Evolutionary conservation across 352 stramenopile species (phyloP).

Genomic region (Phytophthora pini): DNA sequence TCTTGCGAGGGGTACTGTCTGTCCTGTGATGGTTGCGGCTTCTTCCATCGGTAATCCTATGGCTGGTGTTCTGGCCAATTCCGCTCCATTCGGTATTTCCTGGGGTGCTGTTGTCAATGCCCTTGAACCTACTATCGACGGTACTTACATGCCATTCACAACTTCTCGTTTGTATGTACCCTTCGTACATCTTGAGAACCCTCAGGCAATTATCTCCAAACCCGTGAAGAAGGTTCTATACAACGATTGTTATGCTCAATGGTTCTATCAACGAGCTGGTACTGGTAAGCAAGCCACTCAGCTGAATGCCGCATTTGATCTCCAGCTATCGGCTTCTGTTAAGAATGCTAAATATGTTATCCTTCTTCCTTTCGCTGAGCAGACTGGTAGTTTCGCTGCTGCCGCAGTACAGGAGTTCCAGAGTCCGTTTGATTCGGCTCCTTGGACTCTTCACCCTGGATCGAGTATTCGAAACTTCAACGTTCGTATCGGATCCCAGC

Average conservation of each 20-base stretch:
- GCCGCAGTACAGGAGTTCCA: slow-evolving; percentile 2
- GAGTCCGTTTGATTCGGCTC: neutral
- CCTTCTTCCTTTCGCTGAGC: neutral
- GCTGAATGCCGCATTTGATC: neutral
- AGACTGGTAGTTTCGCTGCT: neutral
- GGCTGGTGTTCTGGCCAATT: neutral
- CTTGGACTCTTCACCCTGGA: slow-evolving; percentile 6
- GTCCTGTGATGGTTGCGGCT: neutral
- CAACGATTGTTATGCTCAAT: slow-evolving; percentile 13
- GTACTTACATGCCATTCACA: slow-evolving; percentile 6
- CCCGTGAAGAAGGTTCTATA: slow-evolving; percentile 10
- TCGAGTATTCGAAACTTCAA: slow-evolving; percentile 3
- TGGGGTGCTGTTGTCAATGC: slow-evolving; percentile 12
- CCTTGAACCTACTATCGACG: slow-evolving; percentile 4
- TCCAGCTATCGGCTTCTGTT: slow-evolving; percentile 3
- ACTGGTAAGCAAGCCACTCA: slow-evolving; percentile 1
- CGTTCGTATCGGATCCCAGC: neutral
- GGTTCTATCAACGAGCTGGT: slow-evolving; percentile 12
- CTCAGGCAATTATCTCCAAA: slow-evolving; percentile 4
- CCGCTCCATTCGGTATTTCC: neutral
- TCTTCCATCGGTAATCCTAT: slow-evolving; percentile 1
- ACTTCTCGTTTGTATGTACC: neutral
- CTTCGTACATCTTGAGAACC: slow-evolving; percentile 9
- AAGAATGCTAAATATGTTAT: slow-evolving; percentile 10
- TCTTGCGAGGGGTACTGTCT: neutral